These are phyloP conservation scores for Fusarium annulatum DNA, from an alignment of 2,329 filamentous ascomycete species.

Conservation along the genomic window DNA sequence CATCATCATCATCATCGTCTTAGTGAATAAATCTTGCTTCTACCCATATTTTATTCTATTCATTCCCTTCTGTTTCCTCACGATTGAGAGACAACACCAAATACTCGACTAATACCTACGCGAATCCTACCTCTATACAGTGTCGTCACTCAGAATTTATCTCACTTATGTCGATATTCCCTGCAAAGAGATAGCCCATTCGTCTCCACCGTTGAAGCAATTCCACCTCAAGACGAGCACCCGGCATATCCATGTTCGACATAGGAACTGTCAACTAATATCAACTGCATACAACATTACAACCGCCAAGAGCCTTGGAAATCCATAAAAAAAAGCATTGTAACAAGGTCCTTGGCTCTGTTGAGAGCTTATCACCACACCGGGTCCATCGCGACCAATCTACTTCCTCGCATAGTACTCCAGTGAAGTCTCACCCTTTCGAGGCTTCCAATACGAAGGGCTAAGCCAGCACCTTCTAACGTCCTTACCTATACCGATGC, in stretches of 20 bases:
- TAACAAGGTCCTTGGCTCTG: conserved; percentile 11
- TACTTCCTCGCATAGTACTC: conserved; percentile 3
- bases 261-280: conserved; percentile 20
- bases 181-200: conserved; percentile 18
- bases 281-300: conserved; percentile 9
- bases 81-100: neutral
- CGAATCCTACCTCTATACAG: conserved; percentile 18
- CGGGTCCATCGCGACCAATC: conserved; percentile 10
- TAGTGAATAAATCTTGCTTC: conserved; percentile 39
- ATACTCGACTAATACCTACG: conserved; percentile 4
- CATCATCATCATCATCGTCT: conserved; percentile 33
- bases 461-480: conserved; percentile 16
- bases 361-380: conserved; percentile 5
- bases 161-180: conserved; percentile 4
- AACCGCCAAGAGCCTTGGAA: conserved; percentile 24
- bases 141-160: neutral
- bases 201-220: conserved; percentile 27
- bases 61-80: neutral
- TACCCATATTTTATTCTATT: conserved; percentile 5
- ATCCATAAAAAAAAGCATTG: conserved; percentile 5
- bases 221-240: conserved; percentile 10
- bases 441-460: conserved; percentile 33
- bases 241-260: conserved; percentile 22
- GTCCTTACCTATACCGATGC: conserved; percentile 17
- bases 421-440: conserved; percentile 16